Percentiles rank a stretch among this genome's conserved stretches.
phyloP scores from a whole-genome alignment of 2,329 filamentous ascomycete species.

The Juglanconis oblonga region DNA sequence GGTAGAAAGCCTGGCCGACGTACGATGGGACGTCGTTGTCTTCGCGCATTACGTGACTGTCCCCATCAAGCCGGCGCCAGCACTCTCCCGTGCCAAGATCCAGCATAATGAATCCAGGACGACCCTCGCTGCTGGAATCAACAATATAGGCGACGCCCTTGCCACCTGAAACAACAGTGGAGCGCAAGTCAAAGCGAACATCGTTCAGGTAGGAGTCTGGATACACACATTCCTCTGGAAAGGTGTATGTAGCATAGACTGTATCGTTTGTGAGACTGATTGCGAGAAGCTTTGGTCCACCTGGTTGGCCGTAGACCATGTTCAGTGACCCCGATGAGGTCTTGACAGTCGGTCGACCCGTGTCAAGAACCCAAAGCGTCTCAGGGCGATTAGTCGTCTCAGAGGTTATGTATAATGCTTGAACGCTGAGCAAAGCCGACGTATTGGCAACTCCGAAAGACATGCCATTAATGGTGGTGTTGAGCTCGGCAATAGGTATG shows the following conservation, averaged over 20 bases:
- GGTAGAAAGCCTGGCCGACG: conserved; percentile 32
- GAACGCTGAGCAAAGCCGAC: conserved; percentile 39
- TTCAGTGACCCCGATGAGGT: conserved; percentile 30
- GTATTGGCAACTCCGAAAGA: conserved; percentile 41
- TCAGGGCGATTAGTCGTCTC: conserved; percentile 26
- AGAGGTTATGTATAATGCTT: conserved; percentile 42
- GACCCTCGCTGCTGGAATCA: conserved; percentile 42
- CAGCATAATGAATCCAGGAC: conserved; percentile 44
- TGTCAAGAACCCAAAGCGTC: conserved; percentile 44
- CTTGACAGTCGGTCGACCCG: conserved; percentile 40
- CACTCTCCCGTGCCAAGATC: conserved; percentile 38
- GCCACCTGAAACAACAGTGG: conserved; percentile 34
- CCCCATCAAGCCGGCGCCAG: conserved; percentile 36
- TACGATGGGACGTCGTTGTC: conserved; percentile 31
- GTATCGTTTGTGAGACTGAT: conserved; percentile 37
- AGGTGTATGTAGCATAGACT: conserved; percentile 37
- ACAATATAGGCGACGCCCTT: conserved; percentile 42
- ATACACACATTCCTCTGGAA: conserved; percentile 39
- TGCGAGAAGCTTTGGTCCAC: conserved; percentile 42
- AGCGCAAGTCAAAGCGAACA: conserved; percentile 42
- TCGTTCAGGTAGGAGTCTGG: conserved; percentile 39
- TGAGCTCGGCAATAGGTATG: conserved; percentile 35
- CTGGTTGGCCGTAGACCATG: conserved; percentile 42
- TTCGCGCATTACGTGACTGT: conserved; percentile 25
- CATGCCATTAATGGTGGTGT: conserved; percentile 37